These are phyloP conservation scores for Triticum turgidum DNA, from an alignment of 176 grass and related monocot genomes.

Conservation along the genomic window DNA sequence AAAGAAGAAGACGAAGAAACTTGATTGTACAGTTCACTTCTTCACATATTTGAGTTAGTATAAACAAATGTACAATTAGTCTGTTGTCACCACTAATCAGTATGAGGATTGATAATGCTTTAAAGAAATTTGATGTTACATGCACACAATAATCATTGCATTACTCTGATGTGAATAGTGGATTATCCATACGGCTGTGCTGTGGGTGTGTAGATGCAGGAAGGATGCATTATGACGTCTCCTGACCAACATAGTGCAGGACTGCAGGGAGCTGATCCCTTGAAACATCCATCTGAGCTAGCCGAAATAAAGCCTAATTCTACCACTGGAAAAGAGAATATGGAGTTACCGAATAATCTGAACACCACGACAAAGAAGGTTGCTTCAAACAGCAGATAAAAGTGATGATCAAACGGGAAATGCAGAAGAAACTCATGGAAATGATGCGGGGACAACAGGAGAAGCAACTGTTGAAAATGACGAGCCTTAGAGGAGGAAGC, in stretches of 20 bases:
- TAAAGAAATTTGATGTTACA: background rate
- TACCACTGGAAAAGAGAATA: constrained; percentile 37
- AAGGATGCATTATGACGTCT: constrained; percentile 21
- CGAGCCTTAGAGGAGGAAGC: constrained; percentile 68
- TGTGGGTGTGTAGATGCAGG: background rate
- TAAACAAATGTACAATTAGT: background rate
- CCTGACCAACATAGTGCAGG: constrained; percentile 25
- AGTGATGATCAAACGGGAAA: constrained; percentile 38
- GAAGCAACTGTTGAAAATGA: constrained; percentile 64
- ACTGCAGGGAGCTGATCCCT: constrained; percentile 19
- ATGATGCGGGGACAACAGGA: background rate
- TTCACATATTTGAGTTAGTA: constrained; percentile 19
- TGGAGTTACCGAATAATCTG: constrained; percentile 27
- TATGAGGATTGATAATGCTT: background rate
- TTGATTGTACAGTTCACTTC: background rate
- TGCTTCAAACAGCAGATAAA: constrained; percentile 69
- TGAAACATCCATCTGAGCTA: constrained; percentile 35
- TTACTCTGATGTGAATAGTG: background rate
- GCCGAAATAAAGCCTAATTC: constrained; percentile 38
- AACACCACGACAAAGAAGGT: constrained; percentile 40
- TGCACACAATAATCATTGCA: background rate
- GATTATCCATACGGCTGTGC: background rate
- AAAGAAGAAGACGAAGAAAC: too few relatives aligned
- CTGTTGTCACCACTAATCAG: constrained; percentile 18
- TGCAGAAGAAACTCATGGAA: constrained; percentile 50